phyloP scores from a whole-genome alignment of 2,329 filamentous ascomycete species.

The Lizonia empirigonia region DNA sequence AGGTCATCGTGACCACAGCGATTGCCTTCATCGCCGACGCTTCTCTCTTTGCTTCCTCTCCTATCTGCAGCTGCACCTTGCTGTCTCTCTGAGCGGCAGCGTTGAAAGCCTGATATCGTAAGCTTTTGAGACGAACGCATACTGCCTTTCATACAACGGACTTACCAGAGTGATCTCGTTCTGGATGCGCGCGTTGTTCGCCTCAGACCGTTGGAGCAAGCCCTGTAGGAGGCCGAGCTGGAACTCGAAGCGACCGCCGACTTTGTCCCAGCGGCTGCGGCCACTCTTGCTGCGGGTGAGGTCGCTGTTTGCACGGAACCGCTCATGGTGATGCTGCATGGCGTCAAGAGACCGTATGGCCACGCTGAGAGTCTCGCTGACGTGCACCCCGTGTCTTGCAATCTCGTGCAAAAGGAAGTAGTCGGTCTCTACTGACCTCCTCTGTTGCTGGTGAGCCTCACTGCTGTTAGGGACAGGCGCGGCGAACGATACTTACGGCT shows the following conservation, averaged over 20 bases:
- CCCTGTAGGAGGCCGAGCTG: not conserved
- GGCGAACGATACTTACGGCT: constrained; percentile 15
- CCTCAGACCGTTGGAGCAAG: not conserved
- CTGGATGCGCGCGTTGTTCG: not conserved
- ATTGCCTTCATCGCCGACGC: constrained; percentile 29
- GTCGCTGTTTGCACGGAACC: too few relatives aligned
- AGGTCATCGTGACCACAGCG: constrained; percentile 31
- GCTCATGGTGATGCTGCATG: constrained; percentile 15
- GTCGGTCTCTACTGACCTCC: constrained; percentile 17
- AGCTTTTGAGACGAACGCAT: constrained; percentile 3
- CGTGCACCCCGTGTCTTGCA: constrained; percentile 23
- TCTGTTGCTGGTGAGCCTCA: constrained; percentile 4
- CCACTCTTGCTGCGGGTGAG: too few relatives aligned
- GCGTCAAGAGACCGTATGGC: constrained; percentile 17
- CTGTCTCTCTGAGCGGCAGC: constrained; percentile 24
- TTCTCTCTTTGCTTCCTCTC: constrained; percentile 27
- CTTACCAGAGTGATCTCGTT: not conserved
- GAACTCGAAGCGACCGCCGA: too few relatives aligned
- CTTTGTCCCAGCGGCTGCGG: too few relatives aligned
- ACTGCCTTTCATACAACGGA: not conserved
- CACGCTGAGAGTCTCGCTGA: constrained; percentile 21
- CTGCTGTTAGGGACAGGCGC: not conserved
- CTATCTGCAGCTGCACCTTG: constrained; percentile 24
- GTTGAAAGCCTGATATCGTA: constrained; percentile 21
- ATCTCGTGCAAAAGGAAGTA: constrained; percentile 24